Base-by-base conservation (phyloP, 75 land plant genomes). In the Azolla pinnata region DNA sequence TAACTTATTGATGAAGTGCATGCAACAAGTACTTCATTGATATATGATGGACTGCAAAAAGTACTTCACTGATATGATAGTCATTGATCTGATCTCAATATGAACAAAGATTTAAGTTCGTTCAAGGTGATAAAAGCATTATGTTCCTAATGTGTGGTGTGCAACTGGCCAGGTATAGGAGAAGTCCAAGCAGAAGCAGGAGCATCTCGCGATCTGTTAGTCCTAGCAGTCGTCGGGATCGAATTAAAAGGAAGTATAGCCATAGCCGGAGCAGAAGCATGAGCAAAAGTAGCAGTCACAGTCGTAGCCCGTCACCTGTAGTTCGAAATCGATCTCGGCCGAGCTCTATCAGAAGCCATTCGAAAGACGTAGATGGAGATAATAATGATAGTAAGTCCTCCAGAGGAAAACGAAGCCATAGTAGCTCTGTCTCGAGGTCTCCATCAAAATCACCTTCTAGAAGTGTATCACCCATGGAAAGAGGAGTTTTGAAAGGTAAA, bases 101-200 rank as follows among this genome's bases (percentile, higher is more conserved):
- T n/a, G n/a, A n/a, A n/a, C n/a, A n/a, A n/a, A n/a, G n/a, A n/a
- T n/a, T n/a, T n/a, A n/a, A n/a, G n/a, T n/a, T n/a, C n/a, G n/a
- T n/a, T n/a, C n/a, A n/a, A n/a, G n/a, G n/a, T n/a, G n/a, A n/a
- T n/a, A n/a, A n/a, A n/a, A n/a, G n/a, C n/a, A n/a, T n/a, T n/a
- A n/a, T n/a, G n/a, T n/a, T n/a, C n/a, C n/a, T n/a, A n/a, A n/a
- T n/a, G n/a, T n/a, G n/a, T n/a, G n/a, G n/a, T n/a, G n/a, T n/a
- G n/a, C n/a, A n/a, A n/a, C n/a, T n/a, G 58, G 81, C 63, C 76
- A 79, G 89, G 54, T 46, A 74, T 47, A 75, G 88, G 47, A 78
- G 90, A 69, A 81, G 84, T 62, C 50, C 63, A 52, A 78, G 85
- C 57, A 60, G 83, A 64, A 84, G 74, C 42, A 61, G 71, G 24